Evolutionary conservation across 176 grass and related monocot species (phyloP).

Genomic region (Metroxylon sagu): DNA sequence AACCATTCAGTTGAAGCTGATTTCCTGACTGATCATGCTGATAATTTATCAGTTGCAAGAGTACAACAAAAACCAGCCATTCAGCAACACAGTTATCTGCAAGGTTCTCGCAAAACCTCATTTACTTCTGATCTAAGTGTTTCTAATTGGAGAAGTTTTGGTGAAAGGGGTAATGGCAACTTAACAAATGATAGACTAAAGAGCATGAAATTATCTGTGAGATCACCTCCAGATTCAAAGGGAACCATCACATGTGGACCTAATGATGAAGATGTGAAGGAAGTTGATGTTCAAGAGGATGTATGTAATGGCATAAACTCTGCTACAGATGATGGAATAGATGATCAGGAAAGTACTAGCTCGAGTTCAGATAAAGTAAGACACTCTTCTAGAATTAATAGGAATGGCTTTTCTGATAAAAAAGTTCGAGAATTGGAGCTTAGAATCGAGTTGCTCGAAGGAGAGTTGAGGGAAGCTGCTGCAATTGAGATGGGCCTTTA

Average conservation of each 20-base stretch:
- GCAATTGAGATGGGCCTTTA: slow-evolving; percentile 85
- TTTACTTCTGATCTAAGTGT: slow-evolving; percentile 55
- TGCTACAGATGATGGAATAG: slow-evolving; percentile 30
- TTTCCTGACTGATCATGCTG: slow-evolving; percentile 27
- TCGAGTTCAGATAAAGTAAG: slow-evolving; percentile 24
- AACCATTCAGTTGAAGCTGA: slow-evolving; percentile 32
- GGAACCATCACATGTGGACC: slow-evolving; percentile 38
- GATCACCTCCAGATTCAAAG: slow-evolving; percentile 39
- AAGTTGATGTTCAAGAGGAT: slow-evolving; percentile 52
- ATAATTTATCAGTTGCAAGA: slow-evolving; percentile 22
- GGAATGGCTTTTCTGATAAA: slow-evolving; percentile 33
- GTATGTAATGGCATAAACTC: slow-evolving; percentile 20
- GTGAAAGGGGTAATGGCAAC: slow-evolving; percentile 58
- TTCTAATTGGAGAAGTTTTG: slow-evolving; percentile 43
- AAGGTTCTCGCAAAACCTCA: slow-evolving; percentile 63
- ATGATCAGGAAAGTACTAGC: slow-evolving; percentile 30
- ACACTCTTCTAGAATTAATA: slow-evolving; percentile 46
- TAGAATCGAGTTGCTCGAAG: slow-evolving; percentile 77
- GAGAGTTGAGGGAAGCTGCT: slow-evolving; percentile 78
- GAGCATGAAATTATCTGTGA: slow-evolving; percentile 55
- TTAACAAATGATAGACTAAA: slow-evolving; percentile 60
- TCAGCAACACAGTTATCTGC: slow-evolving; percentile 33
- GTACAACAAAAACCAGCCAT: slow-evolving; percentile 33
- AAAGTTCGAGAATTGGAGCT: slow-evolving; percentile 78
- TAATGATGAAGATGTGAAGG: slow-evolving; percentile 60